Evolutionary conservation across 805 yeast species (phyloP).

Genomic region (Barnettozyma sucrosica): DNA sequence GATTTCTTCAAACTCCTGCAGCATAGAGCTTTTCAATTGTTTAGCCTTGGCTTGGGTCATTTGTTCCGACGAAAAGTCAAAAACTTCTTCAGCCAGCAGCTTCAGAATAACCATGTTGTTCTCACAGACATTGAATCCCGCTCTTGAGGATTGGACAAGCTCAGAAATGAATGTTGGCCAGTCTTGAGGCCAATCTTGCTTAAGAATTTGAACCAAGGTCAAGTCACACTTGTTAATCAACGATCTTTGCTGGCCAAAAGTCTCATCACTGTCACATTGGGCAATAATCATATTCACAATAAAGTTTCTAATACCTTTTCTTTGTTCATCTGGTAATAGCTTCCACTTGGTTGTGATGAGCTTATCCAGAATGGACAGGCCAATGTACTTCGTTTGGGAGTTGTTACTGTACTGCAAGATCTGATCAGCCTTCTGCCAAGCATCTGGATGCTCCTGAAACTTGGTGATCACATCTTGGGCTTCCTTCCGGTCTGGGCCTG

Average conservation of each 20-base stretch:
- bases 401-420: constrained; percentile 73
- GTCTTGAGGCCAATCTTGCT: constrained; percentile 98
- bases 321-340: constrained; percentile 79
- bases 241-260: constrained; percentile 68
- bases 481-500: constrained; percentile 57
- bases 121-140: constrained; percentile 91
- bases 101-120: constrained; percentile 92
- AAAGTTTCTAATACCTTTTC: constrained; percentile 89
- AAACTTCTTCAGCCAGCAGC: constrained; percentile 89
- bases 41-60: constrained; percentile 94
- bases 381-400: constrained; percentile 89
- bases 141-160: constrained; percentile 74
- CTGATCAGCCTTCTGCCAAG: constrained; percentile 92
- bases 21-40: constrained; percentile 74
- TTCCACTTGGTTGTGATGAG: constrained; percentile 93
- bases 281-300: constrained; percentile 90
- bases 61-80: constrained; percentile 91
- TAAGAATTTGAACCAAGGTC: constrained; percentile 87
- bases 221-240: constrained; percentile 89
- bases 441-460: constrained; percentile 90
- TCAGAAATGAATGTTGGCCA: constrained; percentile 98
- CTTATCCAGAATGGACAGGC: constrained; percentile 82
- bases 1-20: constrained; percentile 87
- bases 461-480: constrained; percentile 69
- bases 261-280: constrained; percentile 76